Conservation (phyloP, 2,329 filamentous ascomycete genomes). For the Neonectria hederae region DNA sequence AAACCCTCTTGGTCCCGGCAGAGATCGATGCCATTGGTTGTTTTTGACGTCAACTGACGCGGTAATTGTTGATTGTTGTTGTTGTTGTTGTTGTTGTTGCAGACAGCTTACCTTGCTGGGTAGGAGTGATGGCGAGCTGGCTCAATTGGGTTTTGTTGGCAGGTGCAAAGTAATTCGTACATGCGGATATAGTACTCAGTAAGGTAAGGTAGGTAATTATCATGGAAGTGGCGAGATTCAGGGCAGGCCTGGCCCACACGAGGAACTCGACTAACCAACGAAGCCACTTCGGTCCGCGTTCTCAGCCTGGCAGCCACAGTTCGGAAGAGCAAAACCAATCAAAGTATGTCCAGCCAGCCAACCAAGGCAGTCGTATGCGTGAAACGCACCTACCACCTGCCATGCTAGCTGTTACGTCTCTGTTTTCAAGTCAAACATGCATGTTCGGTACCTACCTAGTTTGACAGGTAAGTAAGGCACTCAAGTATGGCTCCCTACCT, state of each 20-base stretch:
- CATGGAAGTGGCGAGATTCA: not conserved
- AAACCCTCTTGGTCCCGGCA: not conserved
- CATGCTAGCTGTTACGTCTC: too few species aligned
- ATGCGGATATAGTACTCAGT: not conserved
- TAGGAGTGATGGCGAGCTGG: not conserved
- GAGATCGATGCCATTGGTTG: not conserved
- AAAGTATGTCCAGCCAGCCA: slow-evolving; percentile 15
- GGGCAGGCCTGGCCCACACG: not conserved
- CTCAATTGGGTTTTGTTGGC: not conserved
- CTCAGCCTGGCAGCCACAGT: slow-evolving; percentile 25
- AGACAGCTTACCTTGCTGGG: not conserved
- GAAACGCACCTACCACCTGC: slow-evolving; percentile 30
- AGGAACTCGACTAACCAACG: not conserved
- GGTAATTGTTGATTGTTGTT: not conserved
- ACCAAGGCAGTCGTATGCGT: slow-evolving; percentile 26
- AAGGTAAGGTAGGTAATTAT: not conserved
- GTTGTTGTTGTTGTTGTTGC: not conserved
- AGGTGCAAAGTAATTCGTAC: not conserved
- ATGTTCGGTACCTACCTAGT: not conserved
- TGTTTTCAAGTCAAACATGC: too few species aligned
- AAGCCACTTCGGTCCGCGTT: not conserved
- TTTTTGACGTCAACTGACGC: not conserved
- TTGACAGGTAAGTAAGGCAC: not conserved
- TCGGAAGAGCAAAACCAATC: not conserved
- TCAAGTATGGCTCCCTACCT: too few species aligned